These are phyloP conservation scores for Vitis hybrid DNA, from an alignment of 177 flowering plant species.

Conservation along the genomic window DNA sequence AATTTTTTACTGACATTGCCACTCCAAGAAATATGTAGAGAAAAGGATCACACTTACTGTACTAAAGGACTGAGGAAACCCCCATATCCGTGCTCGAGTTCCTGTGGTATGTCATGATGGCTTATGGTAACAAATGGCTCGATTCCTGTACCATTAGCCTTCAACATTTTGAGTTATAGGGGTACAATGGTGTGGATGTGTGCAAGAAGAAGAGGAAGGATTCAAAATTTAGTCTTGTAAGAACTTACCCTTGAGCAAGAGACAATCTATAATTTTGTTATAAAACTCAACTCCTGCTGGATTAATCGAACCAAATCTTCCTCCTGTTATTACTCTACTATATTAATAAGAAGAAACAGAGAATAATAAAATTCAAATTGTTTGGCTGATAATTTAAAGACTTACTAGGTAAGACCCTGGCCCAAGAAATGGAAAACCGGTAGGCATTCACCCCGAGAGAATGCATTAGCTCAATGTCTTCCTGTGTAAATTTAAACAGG, in stretches of 20 bases:
- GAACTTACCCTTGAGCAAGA: constrained; percentile 7
- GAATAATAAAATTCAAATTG: neutral
- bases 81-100: no score
- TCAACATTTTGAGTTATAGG: neutral
- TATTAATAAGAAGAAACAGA: neutral
- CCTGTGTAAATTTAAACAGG: constrained; percentile 20
- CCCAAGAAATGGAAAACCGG: constrained; percentile 61
- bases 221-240: neutral
- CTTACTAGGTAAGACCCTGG: constrained; percentile 48
- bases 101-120: no score
- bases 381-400: neutral
- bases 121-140: no score
- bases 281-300: constrained; percentile 17
- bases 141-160: no score
- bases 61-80: no score
- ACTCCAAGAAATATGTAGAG: neutral
- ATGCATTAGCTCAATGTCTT: constrained; percentile 45
- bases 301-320: constrained; percentile 22
- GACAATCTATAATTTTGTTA: constrained; percentile 21
- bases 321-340: no score
- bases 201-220: neutral
- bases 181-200: neutral
- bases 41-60: no score
- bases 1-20: neutral
- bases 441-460: constrained; percentile 46